These are phyloP conservation scores for Thielaviopsis euricoi DNA, from an alignment of 2,329 filamentous ascomycete species.

Conservation along the genomic window DNA sequence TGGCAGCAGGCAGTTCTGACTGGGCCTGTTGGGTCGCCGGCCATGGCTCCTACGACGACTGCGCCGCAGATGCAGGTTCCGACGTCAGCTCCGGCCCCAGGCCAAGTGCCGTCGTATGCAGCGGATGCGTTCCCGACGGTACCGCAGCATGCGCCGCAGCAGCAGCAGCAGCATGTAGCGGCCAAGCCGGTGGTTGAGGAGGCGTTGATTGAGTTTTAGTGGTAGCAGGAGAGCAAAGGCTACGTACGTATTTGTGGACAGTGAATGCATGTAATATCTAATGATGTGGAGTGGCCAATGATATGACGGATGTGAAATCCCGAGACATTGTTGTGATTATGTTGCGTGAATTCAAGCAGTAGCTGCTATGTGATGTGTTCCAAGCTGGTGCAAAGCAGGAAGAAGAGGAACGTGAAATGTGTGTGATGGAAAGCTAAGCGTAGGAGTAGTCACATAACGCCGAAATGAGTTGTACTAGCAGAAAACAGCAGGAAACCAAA, in stretches of 20 bases:
- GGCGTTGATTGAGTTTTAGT: slow-evolving; percentile 49
- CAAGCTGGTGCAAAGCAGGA: no score
- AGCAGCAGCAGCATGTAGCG: slow-evolving; percentile 34
- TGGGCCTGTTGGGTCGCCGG: slow-evolving; percentile 11
- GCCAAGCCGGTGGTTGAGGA: slow-evolving; percentile 47
- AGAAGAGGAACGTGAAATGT: no score
- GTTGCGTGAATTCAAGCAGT: no score
- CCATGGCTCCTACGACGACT: neutral
- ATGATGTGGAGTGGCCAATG: neutral
- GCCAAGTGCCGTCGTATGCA: slow-evolving; percentile 27
- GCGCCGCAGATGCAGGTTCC: neutral
- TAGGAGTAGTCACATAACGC: no score
- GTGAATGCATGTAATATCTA: neutral
- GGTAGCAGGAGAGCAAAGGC: neutral
- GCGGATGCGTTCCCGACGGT: slow-evolving; percentile 50
- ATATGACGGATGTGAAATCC: no score
- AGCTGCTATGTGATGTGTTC: no score
- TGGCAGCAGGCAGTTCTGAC: slow-evolving; percentile 14
- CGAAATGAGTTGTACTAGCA: no score
- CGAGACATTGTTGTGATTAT: neutral
- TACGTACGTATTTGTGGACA: neutral
- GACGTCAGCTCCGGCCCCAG: neutral
- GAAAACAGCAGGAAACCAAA: no score
- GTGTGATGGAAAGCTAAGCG: no score
- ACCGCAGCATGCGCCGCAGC: slow-evolving; percentile 43